Base-by-base conservation (phyloP, 164 flowering plant genomes). In the Aristolochia contorta region DNA sequence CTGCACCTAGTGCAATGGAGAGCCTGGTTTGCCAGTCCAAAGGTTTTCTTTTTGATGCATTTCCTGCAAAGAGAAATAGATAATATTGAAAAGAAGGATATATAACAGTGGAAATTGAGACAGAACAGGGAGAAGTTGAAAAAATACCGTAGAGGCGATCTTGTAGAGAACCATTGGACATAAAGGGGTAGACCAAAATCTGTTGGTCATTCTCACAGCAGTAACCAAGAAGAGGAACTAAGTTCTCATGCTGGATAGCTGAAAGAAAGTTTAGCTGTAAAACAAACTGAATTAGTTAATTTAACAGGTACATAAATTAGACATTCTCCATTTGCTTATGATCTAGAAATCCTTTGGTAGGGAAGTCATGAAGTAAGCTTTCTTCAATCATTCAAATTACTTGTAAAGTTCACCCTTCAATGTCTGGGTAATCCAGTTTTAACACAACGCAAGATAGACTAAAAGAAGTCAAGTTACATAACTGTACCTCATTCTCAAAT, bases 111-210 rank as follows among this genome's bases (percentile, higher is more conserved):
- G 16, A 46, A 41, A 27, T 10, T 57, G 4, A 14, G 54, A 14
- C 18, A 23, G 23, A 59, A 16, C 23, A 47, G 30, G 3, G 15
- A 30, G 19, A 63, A 16, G 43, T 16, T 37, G 5, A 20, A 23
- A 9, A 57, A 48, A 18, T 87, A 85, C 95, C 95, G 54, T 85
- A 83, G 61, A 87, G 85, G 32, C 85, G 85, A 77, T 87, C 95
- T 69, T 87, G 91, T 58, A 85, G 84, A 58, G 95, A 87, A 53
- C 91, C 91, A 73, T 84, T 87, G n/a, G 95, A 85, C 95, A 87
- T 85, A 60, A 80, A 87, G 59, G 87, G 86, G 66, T 85, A 87
- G 43, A 87, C 91, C 23, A 87, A 85, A 65, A 85, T 87, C 69
- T 83, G 89, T 63, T 87, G 91, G 62, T 85, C 91, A 66, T 75